Percentiles rank a stretch among this genome's conserved stretches.
phyloP scores from a whole-genome alignment of 352 stramenopile genomes.

The Globisporangium takayamanum region DNA sequence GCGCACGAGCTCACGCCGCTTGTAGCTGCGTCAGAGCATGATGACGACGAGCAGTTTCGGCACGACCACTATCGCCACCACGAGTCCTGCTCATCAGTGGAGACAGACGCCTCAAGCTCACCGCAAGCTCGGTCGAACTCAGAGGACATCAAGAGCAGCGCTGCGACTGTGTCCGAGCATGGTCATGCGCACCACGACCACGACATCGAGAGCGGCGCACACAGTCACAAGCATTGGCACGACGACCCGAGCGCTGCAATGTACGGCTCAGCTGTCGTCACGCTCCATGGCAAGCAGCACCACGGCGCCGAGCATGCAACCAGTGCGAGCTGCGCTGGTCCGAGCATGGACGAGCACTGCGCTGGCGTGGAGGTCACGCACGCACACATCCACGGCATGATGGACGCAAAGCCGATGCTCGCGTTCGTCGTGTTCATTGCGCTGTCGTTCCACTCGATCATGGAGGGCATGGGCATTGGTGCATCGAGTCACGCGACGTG shows the following conservation, averaged over 20 bases:
- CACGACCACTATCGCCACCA: conserved; percentile 21
- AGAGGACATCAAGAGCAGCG: background rate
- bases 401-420: conserved; percentile 52
- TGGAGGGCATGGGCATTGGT: conserved; percentile 82
- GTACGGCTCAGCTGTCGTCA: background rate
- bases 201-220: conserved; percentile 6
- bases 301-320: background rate
- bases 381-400: conserved; percentile 56
- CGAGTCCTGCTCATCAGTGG: conserved; percentile 13
- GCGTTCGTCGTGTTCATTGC: conserved; percentile 73
- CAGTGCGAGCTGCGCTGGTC: too few relatives aligned
- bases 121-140: background rate
- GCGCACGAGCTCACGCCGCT: conserved; percentile 23
- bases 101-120: conserved; percentile 9
- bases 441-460: conserved; percentile 80
- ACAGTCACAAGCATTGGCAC: conserved; percentile 2
- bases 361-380: conserved; percentile 28
- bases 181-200: conserved; percentile 3
- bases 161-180: background rate
- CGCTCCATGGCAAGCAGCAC: background rate
- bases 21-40: conserved; percentile 13
- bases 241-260: background rate
- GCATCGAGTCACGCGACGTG: conserved; percentile 48
- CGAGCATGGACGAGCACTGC: too few relatives aligned
- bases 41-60: conserved; percentile 4